Conservation (phyloP, 2,329 filamentous ascomycete genomes). For the Hypoxylon sp. region DNA sequence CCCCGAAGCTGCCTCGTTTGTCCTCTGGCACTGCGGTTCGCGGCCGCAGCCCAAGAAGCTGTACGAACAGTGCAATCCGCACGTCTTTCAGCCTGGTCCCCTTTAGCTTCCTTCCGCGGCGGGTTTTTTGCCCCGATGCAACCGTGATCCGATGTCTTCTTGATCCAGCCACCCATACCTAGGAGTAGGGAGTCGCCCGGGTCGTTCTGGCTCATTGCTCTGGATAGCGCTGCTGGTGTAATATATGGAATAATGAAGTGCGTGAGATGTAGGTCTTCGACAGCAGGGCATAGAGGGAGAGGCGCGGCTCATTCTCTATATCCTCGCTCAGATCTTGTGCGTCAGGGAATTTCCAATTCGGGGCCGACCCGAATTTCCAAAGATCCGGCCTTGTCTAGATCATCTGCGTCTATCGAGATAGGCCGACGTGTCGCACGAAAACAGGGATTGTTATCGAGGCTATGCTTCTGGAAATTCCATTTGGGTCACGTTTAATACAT, state of each 20-base stretch:
- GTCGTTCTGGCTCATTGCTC: background rate
- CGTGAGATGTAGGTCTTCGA: background rate
- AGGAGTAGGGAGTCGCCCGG: constrained; percentile 18
- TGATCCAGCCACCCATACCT: constrained; percentile 21
- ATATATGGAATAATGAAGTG: background rate
- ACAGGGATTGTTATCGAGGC: background rate
- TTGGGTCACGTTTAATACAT: background rate
- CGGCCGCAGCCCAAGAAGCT: background rate
- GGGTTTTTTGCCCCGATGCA: background rate
- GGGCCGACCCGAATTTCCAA: background rate
- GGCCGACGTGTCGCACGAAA: background rate
- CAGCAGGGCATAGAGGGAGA: background rate
- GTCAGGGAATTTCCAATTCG: constrained; percentile 1
- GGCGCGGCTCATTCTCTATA: constrained; percentile 8
- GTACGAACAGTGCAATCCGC: background rate
- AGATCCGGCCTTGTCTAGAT: background rate
- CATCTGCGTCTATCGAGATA: background rate
- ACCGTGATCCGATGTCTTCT: constrained; percentile 3
- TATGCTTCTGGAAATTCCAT: constrained; percentile 9
- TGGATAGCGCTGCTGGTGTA: background rate
- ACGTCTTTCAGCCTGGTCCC: background rate
- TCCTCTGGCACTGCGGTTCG: background rate
- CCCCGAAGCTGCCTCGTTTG: constrained; percentile 7
- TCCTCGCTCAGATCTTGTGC: background rate
- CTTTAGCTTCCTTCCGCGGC: background rate